Base-by-base conservation (phyloP, 202 grass and related monocot genomes). In the Schoenoplectus tabernaemontani region DNA sequence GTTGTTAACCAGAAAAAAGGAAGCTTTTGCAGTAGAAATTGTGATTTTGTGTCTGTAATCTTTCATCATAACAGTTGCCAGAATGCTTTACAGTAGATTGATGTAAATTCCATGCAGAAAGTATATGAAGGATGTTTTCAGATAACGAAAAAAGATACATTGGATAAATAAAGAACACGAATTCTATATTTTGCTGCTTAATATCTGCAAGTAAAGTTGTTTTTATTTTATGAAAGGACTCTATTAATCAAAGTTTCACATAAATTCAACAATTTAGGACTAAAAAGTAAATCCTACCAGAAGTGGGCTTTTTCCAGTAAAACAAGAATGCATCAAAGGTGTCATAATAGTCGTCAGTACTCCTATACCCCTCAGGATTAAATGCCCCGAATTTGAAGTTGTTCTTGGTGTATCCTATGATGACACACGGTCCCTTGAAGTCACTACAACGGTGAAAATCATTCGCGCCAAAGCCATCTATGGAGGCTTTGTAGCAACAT, bases 331-430 rank as follows among this genome's bases (percentile, higher is more conserved):
- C 85, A 70, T 91, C 85, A 4, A 97, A 87, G 58, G 88, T 90
- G 82, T 97, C 93, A 64, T 90, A 97, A 84, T 93, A 97, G 83
- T 97, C 91, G 65, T 97, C 93, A 22, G 93, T 97, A 85, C 93
- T 93, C 63, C 93, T 84, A 71, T 97, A 91, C 1, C 89, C 93
- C 59, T 97, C 89, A 5, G 93, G 91, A 85, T 85, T 97, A 85
- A 97, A 97, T 20, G 91, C 93, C 39, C 93, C 93, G 43, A 97
- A 97, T 69, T 69, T 80, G 85, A 91, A 64, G 59, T 74, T 65
- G 5, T 36, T 72, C 53, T 6, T 28, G 12, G 89, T 86, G 85
- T 78, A 69, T 67, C 87, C 91, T 38, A 97, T 64, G 56, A 97
- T 75, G 50, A 97, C 87, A 79, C 93, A 97, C 12, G 93, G 93